A percentile compares a stretch with the other conserved stretches of the same genome.
phyloP scores from a whole-genome alignment of 805 yeast genomes.

The Pichia insulana region DNA sequence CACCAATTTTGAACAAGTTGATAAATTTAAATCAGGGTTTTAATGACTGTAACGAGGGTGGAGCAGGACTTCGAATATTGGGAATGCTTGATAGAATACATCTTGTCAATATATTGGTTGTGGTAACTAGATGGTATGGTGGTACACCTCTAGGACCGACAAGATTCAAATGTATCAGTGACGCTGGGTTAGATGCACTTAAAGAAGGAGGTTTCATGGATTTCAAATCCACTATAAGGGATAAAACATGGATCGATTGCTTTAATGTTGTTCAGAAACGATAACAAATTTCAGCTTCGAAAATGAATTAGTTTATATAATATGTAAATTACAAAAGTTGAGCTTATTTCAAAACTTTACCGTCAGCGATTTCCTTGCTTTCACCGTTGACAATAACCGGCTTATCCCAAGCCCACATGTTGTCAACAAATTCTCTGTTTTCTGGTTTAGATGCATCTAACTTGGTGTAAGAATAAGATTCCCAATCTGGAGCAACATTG shows the following conservation, averaged over 20 bases:
- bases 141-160: slow-evolving; percentile 67
- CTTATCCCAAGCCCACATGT: slow-evolving; percentile 98
- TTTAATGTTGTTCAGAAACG: background rate
- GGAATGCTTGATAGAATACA: slow-evolving; percentile 43
- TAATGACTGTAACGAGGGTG: slow-evolving; percentile 65
- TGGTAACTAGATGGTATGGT: slow-evolving; percentile 78
- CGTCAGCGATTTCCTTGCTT: slow-evolving; percentile 85
- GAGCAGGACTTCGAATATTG: slow-evolving; percentile 57
- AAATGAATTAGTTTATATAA: background rate
- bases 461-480: slow-evolving; percentile 77
- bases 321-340: background rate
- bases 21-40: slow-evolving; percentile 43
- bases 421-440: slow-evolving; percentile 71
- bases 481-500: slow-evolving; percentile 99
- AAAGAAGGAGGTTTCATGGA: slow-evolving; percentile 28
- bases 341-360: slow-evolving; percentile 88
- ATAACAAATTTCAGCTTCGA: background rate
- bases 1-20: slow-evolving; percentile 15
- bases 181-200: slow-evolving; percentile 46
- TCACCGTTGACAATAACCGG: slow-evolving; percentile 78
- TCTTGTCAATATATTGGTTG: slow-evolving; percentile 47
- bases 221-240: background rate
- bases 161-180: slow-evolving; percentile 59
- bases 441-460: slow-evolving; percentile 72
- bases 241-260: slow-evolving; percentile 13